A percentile compares a stretch with the other conserved stretches of the same genome.
phyloP scores from a whole-genome alignment of 768 basidiomycete genomes.

The Cystobasidium onofrii region DNA sequence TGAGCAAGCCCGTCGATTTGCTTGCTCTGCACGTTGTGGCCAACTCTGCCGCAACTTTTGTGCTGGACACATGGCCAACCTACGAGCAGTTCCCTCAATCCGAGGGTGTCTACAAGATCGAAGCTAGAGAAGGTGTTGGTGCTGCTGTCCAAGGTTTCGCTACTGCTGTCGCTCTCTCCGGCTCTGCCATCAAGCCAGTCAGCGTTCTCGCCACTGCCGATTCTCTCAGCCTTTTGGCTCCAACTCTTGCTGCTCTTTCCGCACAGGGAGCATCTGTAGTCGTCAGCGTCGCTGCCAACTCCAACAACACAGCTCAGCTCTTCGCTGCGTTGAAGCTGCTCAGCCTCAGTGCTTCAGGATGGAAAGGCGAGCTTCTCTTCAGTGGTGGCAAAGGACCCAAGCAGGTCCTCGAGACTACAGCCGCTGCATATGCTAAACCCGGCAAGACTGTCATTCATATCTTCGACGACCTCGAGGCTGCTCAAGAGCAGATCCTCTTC shows the following conservation, averaged over 20 bases:
- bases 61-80: conserved; percentile 28
- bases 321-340: conserved; percentile 55
- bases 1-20: conserved; percentile 23
- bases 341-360: conserved; percentile 46
- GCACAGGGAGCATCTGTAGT: conserved; percentile 61
- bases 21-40: conserved; percentile 10
- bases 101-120: conserved; percentile 14
- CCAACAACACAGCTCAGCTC: conserved; percentile 66
- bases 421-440: conserved; percentile 51
- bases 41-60: conserved; percentile 30
- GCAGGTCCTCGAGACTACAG: conserved; percentile 68
- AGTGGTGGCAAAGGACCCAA: conserved; percentile 70
- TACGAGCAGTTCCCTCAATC: not conserved
- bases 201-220: conserved; percentile 60
- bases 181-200: conserved; percentile 39
- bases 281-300: conserved; percentile 71
- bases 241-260: conserved; percentile 64
- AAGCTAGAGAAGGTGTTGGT: conserved; percentile 27
- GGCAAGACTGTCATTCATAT: conserved; percentile 60
- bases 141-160: conserved; percentile 31
- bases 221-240: conserved; percentile 76
- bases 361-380: conserved; percentile 59
- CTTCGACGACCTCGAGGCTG: conserved; percentile 74
- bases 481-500: conserved; percentile 62
- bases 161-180: not conserved